Base-by-base conservation (phyloP, 2,329 filamentous ascomycete genomes). In the Monosporascus sp. region DNA sequence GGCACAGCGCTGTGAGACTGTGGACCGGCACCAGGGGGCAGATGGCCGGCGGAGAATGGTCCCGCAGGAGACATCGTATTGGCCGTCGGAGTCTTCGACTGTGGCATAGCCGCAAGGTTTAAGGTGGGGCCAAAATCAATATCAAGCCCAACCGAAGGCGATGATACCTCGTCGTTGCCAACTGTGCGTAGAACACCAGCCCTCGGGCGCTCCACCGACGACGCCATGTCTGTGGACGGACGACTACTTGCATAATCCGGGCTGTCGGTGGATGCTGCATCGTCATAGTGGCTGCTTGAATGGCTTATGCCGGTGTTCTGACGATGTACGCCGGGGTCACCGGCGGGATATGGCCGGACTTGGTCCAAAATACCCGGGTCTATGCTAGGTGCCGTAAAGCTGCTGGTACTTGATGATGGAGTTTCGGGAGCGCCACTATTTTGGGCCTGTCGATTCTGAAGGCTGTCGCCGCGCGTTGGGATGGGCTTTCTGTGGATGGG, bases 61-160 rank as follows among this genome's bases (percentile, higher is more conserved):
- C 65, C 64, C 5, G 64, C 65, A 9, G 57, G 52, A 20, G 52
- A 28, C 24, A 50, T 52, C 49, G 59, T 55, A 17, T 38, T 52
- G n/a, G 51, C 48, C 2, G 57, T 54, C 15, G 60, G 58, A 3
- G 61, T 51, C 26, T 60, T 54, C 3, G 58, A 56, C 48, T 66
- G 52, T 57, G 63, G 60, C 49, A 61, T 56, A 9, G 52, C 53
- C 5, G 63, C 58, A 37, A 91, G 87, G 55, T 88, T 86, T 61
- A 89, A 74, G 0, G 92, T 96, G 6, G 87, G 90, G 0, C 93
- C 93, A 71, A 97, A 97, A 68, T 97, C 86, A 57, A 96, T 84
- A 53, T 83, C 78, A 24, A 81, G 76, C 9, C 20, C 24, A 8
- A 1, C 22, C 14, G 43, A 46, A 28, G 15, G 43, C n/a, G 43